Evolutionary conservation across 768 basidiomycete species (phyloP).

Genomic region (Rhodotorula paludigena): DNA sequence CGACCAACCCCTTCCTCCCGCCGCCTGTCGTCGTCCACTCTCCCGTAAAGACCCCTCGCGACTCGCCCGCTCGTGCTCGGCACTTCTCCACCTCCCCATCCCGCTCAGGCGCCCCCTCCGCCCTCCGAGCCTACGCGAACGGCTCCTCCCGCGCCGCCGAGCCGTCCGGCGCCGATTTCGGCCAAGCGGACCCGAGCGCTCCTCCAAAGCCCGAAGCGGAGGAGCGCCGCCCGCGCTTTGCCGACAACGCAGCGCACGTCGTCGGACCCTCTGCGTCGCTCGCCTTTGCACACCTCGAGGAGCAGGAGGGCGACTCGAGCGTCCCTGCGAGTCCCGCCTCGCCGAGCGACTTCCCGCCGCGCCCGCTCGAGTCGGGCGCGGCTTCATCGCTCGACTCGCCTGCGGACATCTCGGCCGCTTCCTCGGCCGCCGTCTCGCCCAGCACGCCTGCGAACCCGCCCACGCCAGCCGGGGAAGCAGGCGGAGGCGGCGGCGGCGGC

Average conservation of each 20-base stretch:
- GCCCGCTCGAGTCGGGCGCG: neutral
- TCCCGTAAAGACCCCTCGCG: conserved; percentile 13
- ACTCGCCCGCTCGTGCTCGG: neutral
- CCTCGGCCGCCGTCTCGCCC: too few relatives aligned
- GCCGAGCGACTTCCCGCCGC: conserved; percentile 1
- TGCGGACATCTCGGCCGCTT: too few relatives aligned
- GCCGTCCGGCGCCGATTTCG: neutral
- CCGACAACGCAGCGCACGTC: too few relatives aligned
- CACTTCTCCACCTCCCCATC: neutral
- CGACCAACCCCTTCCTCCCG: neutral
- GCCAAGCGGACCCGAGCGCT: neutral
- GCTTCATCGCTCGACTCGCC: conserved; percentile 6
- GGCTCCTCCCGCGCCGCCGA: neutral
- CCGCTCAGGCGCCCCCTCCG: neutral
- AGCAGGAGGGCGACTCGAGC: too few relatives aligned
- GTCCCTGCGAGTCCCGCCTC: neutral
- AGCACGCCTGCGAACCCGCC: too few relatives aligned
- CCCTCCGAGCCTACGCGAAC: too few relatives aligned
- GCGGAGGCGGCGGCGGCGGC: too few relatives aligned
- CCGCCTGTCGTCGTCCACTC: conserved; percentile 36
- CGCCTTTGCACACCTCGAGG: too few relatives aligned
- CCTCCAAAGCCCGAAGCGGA: too few relatives aligned
- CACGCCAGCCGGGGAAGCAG: too few relatives aligned
- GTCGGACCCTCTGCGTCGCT: too few relatives aligned
- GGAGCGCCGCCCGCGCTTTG: too few relatives aligned